Evolutionary conservation across 2,329 filamentous ascomycete species (phyloP).

Genomic region (Fusarium sp.): DNA sequence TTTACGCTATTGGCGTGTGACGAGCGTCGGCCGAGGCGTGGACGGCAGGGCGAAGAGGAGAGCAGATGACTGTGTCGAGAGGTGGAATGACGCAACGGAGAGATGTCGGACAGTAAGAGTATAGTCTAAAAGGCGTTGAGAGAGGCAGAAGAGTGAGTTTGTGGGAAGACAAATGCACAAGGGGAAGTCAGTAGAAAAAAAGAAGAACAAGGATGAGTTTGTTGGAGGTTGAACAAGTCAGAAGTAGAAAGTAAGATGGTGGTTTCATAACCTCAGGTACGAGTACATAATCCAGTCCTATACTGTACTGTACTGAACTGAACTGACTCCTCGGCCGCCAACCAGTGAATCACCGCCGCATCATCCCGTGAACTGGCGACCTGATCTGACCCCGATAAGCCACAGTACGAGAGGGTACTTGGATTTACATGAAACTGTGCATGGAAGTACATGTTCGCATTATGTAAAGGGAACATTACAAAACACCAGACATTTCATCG

Average conservation of each 20-base stretch:
- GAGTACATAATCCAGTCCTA: too few relatives aligned
- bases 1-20: constrained; percentile 29
- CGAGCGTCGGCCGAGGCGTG: constrained; percentile 24
- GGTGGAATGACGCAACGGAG: constrained; percentile 42
- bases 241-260: constrained; percentile 33
- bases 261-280: background rate
- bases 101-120: constrained; percentile 20
- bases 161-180: background rate
- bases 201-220: constrained; percentile 15
- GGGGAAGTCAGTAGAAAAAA: constrained; percentile 1
- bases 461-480: background rate
- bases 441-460: constrained; percentile 20
- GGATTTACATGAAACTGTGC: constrained; percentile 21
- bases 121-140: constrained; percentile 11
- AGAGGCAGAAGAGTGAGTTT: constrained; percentile 12
- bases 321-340: constrained; percentile 41
- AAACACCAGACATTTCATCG: constrained; percentile 8
- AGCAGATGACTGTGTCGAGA: constrained; percentile 5
- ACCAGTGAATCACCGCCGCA: constrained; percentile 51
- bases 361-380: constrained; percentile 49
- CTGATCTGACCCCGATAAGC: constrained; percentile 47
- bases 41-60: constrained; percentile 13
- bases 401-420: constrained; percentile 41
- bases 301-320: constrained; percentile 34
- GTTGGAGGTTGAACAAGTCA: constrained; percentile 36